Base-by-base conservation (phyloP, 1,284 basidiomycete genomes). In the Erythrobasidium hasegawianum region DNA sequence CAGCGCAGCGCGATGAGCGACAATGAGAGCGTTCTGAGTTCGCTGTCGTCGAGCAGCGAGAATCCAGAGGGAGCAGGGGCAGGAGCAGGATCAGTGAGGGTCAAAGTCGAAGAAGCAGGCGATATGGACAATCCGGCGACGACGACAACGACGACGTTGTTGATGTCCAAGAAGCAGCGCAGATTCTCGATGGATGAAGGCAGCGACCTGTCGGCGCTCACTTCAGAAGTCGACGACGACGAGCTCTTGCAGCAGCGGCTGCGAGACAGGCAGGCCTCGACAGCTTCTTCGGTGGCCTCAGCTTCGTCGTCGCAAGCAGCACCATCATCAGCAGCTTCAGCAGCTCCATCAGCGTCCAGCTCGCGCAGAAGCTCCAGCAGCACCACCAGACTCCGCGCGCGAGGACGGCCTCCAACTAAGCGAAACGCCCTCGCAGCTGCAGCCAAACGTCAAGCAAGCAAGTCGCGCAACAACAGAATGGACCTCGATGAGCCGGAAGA, bases 391-490 rank as follows among this genome's bases (percentile, higher is more conserved):
- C 16, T 18, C n/a, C 43, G 43, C 43, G 43, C 43, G 5, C 43
- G 62, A 41, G 62, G 62, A 18, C 54, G 62, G n/a, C 62, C 62
- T 10, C 62, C 62, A 9, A 57, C 27, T 18, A 43, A 45, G 27
- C 54, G 54, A 22, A 65, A 65, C 26, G 62, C 62, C n/a, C 62
- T 65, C 13, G 62, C 62, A 65, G 62, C 62, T 47, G 62, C 62
- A 22, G 62, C 62, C 10, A 65, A 65, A 26, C 43, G 62, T 47
- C 43, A 47, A 47, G 43, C 43, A 47, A 14, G 43, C 43, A 47
- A 47, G 33, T 33, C 11, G 33, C 33, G 11, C 5, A 4, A 33
- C 5, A 4, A 11, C 11, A 33, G 33, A 33, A 33, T 33, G 33
- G 33, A 33, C 33, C 4, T 33, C 11, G 33, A 33, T 33, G 33